Evolutionary conservation across 768 basidiomycete genomes (phyloP).

Genomic region (Kwoniella dendrophila): DNA sequence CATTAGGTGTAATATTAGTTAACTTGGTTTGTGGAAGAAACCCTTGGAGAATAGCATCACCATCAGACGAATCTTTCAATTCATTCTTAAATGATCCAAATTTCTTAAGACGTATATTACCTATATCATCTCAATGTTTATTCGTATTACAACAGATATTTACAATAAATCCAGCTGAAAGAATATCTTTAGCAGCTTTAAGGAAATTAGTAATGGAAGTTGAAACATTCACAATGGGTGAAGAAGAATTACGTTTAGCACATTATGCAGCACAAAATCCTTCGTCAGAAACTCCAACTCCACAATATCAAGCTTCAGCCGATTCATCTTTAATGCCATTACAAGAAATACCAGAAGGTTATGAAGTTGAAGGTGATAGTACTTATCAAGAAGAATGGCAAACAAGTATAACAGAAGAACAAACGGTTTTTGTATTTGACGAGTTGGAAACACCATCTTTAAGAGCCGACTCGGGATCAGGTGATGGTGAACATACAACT

Average conservation of each 20-base stretch:
- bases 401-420: constrained; percentile 20
- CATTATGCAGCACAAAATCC: constrained; percentile 41
- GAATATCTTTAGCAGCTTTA: constrained; percentile 68
- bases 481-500: background rate
- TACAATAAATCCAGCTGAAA: constrained; percentile 64
- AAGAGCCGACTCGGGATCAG: constrained; percentile 44
- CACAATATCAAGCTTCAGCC: constrained; percentile 11
- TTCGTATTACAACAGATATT: constrained; percentile 72
- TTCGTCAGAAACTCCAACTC: constrained; percentile 13
- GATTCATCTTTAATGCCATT: constrained; percentile 13
- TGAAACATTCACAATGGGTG: constrained; percentile 66
- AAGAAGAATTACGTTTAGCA: constrained; percentile 58
- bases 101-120: constrained; percentile 69
- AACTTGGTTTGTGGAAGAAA: constrained; percentile 76
- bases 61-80: constrained; percentile 72
- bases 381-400: background rate
- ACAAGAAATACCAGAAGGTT: constrained; percentile 12
- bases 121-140: constrained; percentile 70
- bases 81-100: constrained; percentile 70
- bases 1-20: constrained; percentile 74
- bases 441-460: constrained; percentile 44
- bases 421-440: constrained; percentile 29
- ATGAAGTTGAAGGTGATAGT: background rate
- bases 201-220: constrained; percentile 64
- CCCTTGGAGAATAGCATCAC: constrained; percentile 73